Evolutionary conservation across 2,329 filamentous ascomycete species (phyloP), one percentile per base, ranked within the genome.

Genomic region (Pseudogymnoascus sp.): DNA sequence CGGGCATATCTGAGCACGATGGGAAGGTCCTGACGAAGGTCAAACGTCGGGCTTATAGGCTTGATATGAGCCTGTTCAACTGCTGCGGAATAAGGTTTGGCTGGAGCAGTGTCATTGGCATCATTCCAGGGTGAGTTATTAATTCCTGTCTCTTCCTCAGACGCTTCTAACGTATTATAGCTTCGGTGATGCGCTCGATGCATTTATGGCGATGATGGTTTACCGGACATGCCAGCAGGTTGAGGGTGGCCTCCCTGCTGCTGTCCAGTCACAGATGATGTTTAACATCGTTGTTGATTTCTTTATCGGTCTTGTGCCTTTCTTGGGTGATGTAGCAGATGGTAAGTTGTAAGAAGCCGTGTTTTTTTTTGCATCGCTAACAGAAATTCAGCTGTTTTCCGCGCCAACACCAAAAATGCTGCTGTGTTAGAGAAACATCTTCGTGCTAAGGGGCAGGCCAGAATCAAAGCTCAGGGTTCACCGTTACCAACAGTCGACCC

Each of bases 31-130:
- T 97, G 65, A 95, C 88, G 68, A 88, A 88, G 68, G 90, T 96
- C 68, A 93, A 96, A 74, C 84, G 88, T 68, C 83, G 88, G 63
- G 92, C 94, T 35, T 96, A 96, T 75, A 82, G 85, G 37, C 83
- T 97, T 26, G 94, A 97, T 74, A 88, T 91, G 79, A 84, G 83
- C 61, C 82, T 96, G 5, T 95, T 93, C 78, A 92, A 84, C 70
- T 84, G 90, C 71, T 84, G 88, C 66, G 91, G 92, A 44, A 81
- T 96, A 63, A 84, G 87, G 62, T 92, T 97, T 71, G 94, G 94
- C 61, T 97, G 92, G 91, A 85, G 89, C 59, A 89, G 87, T 68
- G 83, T 96, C 62, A 90, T 97, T 68, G 94, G 87, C 11, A 72
- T 97, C 6, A 74, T 97, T 61, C 94, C 94, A 68, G 84, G 84